A percentile compares a stretch with the other conserved stretches of the same genome.
Evolutionary conservation across 2,329 filamentous ascomycete species (phyloP).

Genomic region (Aureobasidium sp.): DNA sequence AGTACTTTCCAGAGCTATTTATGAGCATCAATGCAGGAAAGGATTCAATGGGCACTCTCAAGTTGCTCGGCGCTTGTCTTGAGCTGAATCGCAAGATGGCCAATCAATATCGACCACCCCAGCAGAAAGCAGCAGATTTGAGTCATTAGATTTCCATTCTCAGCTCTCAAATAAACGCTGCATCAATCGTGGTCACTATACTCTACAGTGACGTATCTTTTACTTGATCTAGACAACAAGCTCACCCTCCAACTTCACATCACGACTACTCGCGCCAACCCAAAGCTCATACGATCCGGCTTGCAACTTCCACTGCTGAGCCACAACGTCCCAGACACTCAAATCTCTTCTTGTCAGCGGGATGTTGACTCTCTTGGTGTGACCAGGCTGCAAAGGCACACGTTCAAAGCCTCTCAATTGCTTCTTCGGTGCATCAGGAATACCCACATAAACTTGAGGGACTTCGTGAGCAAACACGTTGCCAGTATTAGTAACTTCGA

Average conservation of each 20-base stretch:
- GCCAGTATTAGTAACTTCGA: constrained; percentile 56
- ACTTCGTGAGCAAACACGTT: constrained; percentile 42
- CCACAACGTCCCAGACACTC: constrained; percentile 52
- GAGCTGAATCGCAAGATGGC: too few species aligned
- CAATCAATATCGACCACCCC: too few species aligned
- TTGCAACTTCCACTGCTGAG: constrained; percentile 49
- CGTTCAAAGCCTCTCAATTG: constrained; percentile 58
- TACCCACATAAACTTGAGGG: constrained; percentile 41
- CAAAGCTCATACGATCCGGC: constrained; percentile 22
- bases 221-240: background rate
- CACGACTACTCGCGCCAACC: constrained; percentile 29
- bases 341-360: constrained; percentile 51
- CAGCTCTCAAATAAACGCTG: too few species aligned
- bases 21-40: too few species aligned
- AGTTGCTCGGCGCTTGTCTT: too few species aligned
- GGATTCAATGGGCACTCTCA: too few species aligned
- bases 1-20: too few species aligned
- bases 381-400: constrained; percentile 41
- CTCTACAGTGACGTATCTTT: too few species aligned
- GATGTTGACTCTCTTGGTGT: constrained; percentile 42
- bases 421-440: constrained; percentile 20
- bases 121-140: too few species aligned
- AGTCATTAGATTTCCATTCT: too few species aligned
- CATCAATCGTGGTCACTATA: too few species aligned
- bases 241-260: constrained; percentile 21